Base-by-base conservation (phyloP, 192 early-diverging fungal genomes). In the Coemansia sp. region DNA sequence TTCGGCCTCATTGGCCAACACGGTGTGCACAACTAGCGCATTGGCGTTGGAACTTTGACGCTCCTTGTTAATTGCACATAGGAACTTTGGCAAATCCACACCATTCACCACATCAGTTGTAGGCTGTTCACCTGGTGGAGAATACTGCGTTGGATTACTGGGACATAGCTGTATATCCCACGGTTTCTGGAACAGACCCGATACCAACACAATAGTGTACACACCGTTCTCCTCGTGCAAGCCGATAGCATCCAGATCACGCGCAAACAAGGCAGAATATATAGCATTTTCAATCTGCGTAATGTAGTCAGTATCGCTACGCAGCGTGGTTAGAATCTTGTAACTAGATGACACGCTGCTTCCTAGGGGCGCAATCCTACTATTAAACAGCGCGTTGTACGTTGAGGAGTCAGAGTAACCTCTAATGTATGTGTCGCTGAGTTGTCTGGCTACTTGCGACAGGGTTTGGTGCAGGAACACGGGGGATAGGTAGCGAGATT, bases 381-480 rank as follows among this genome's bases (percentile, higher is more conserved):
- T 35, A 35, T 31, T 44, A 27, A 61, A 70, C 13, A 82, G 40
- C 0, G 45, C 19, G 62, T 76, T 65, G 50, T 75, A 81, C 17
- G 62, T 37, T 1, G 34, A 10, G 0, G 67, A 33, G 40, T 61
- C 46, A 11, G 67, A 37, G 0, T 19, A 42, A 0, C 70, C 65
- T 29, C 46, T 62, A 1, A 48, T 63, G 44, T 73, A 81, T 6
- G 42, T 27, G 7, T 64, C 45, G 33, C 79, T 70, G 17, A 81
- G 64, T 2, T 34, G 31, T 40, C 41, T 14, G 11, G 79, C 79
- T 0, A 67, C 79, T 13, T 73, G 59, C 16, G 63, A 67, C 3
- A 81, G 68, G 3, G 70, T 76, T 41, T 63, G 60, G 71, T 81
- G 79, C 19, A 73, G 64, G 62, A 81, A 81, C 41, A 81, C 65